Evolutionary conservation across 495 filamentous ascomycete genomes (phyloP), one percentile per base, ranked within the genome.

Genomic region (Trichoderma asperelloides): DNA sequence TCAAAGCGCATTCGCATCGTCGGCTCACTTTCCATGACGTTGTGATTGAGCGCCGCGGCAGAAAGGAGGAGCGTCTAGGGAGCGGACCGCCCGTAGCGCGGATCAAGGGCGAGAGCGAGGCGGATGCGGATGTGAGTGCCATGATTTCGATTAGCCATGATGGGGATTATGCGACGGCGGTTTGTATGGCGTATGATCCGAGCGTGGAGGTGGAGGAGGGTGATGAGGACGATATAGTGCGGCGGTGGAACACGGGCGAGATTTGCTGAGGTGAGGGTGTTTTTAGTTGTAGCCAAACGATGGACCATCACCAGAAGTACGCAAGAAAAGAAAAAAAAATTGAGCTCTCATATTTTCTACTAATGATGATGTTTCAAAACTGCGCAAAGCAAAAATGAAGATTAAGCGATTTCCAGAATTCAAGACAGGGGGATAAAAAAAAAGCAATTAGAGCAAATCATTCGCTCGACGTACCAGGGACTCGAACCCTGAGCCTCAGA

Each of bases 1-100:
- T 86, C 55, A 89, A 89, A 71, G 86, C 87, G 4, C 81, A 84
- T 66, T 73, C 74, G 2, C 69, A 73, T 37, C 76, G 80, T 23
- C 69, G 69, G 23, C 68, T 87, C 23, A 74, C 68, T 5, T 82
- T 83, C 60, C 76, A 78, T 15, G 74, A 84, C 51, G 78, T 87
- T 45, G 65, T 75, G 3, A 81, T 87, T 63, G 30, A 68, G 27
- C 30, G 57, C 27, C 30, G 39, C 18, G 21, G 43, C 41, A 55
- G 55, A 18, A 60, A 64, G 12, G 40, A 68, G 23, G 67, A 66
- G 16, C 57, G 27, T 21, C 13, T 43, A 21, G 62, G 65, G 3
- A 65, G 66, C 40, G 68, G 69, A 12, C 67, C 72, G 47, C 68
- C 70, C 39, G 51, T 66, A 8, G 72, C 69, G 27, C 30, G 67